Evolutionary conservation across 352 stramenopile genomes (phyloP), one percentile per base, ranked within the genome.

Genomic region (Detonula confervacea): DNA sequence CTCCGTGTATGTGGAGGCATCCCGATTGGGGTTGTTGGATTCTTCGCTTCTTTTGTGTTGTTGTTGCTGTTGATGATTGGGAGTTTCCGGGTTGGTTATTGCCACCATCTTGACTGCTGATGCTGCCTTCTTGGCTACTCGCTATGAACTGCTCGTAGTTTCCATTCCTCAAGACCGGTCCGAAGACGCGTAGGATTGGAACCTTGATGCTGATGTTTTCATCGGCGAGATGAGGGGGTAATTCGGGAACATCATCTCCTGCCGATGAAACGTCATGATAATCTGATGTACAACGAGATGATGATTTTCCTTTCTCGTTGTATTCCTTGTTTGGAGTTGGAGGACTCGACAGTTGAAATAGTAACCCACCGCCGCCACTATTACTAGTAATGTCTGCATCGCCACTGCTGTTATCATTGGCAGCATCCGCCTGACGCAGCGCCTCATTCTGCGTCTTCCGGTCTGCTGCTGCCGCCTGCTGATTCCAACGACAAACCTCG

Each of bases 1-100:
- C 90, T 47, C 84, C 81, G 56, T 95, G 90, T 49, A 95, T 84
- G 46, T 93, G 81, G 0, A 95, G 67, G 75, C 90, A 95, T 54
- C 85, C 85, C 18, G 87, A 90, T 70, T 93, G 90, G 0, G 77
- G 63, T 39, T 89, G 87, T 56, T 72, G 70, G 12, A 65, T 46
- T 7, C 37, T 39, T 49, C 30, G 25, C 25, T 62, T 30, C 11
- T 24, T n/a, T 47, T 5, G 51, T 27, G 30, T 29, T 16, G 30
- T 39, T 33, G 29, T 54, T 35, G n/a, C 9, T 12, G 14, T 24
- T 18, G 52, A 68, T 25, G 56, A 18, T 64, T 67, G 12, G 0
- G 51, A 60, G 37, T 71, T 25, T 25, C 30, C 35, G 33, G 11
- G 64, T 52, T 55, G 5, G 29, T 59, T 39, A 49, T 30, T 56